These are phyloP conservation scores for Suillus sp. DNA, from an alignment of 768 basidiomycete species.

Conservation along the genomic window DNA sequence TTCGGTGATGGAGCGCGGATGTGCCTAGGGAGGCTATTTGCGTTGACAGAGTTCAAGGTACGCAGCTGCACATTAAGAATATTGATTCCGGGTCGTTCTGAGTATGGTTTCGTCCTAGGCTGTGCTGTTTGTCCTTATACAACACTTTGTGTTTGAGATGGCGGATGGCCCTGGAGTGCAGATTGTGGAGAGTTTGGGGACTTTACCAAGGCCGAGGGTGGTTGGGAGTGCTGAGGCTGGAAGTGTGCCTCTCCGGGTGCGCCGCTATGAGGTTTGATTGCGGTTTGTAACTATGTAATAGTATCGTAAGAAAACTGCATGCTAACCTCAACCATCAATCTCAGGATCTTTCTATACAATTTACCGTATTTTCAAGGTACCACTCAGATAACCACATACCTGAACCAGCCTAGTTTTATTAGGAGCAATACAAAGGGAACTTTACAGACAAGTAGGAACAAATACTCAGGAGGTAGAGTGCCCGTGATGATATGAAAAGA, in stretches of 20 bases:
- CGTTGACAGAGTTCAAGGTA: constrained; percentile 45
- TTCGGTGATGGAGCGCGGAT: constrained; percentile 48
- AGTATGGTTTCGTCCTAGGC: constrained; percentile 26
- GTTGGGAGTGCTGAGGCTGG: constrained; percentile 20
- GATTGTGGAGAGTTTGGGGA: constrained; percentile 26
- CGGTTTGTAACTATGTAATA: not conserved
- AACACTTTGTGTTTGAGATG: constrained; percentile 36
- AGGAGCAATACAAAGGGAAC: no score
- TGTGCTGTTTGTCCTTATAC: constrained; percentile 39
- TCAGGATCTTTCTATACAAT: not conserved
- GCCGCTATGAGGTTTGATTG: constrained; percentile 5
- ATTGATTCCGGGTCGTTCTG: not conserved
- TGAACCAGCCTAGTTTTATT: no score
- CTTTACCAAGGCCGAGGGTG: constrained; percentile 40
- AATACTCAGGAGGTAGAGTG: no score
- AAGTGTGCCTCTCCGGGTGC: constrained; percentile 18
- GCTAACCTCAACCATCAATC: not conserved
- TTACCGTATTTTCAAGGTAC: no score
- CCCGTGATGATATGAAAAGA: no score
- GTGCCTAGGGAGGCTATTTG: constrained; percentile 49
- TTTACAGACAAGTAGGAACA: no score
- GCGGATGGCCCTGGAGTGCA: constrained; percentile 41
- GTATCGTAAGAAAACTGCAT: not conserved
- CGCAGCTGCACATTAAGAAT: not conserved
- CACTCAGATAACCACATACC: no score